Percentiles rank a stretch among this genome's conserved stretches.
Evolutionary conservation across 2,329 filamentous ascomycete species (phyloP).

Genomic region (Verticillium nonalfalfae): DNA sequence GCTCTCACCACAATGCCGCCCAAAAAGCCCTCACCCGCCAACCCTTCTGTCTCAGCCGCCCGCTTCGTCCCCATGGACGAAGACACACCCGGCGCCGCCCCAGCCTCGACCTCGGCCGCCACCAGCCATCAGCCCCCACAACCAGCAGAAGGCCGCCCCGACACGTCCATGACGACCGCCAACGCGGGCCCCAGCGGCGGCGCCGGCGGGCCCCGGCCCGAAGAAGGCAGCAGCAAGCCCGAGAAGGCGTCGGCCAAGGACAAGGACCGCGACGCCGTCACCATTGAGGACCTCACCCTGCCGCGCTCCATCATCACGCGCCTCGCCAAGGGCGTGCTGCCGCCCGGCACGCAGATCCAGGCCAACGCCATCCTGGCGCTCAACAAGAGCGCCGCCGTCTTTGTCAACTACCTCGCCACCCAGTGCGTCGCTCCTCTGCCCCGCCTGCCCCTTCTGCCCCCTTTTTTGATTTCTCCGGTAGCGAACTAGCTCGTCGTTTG

Average conservation of each 20-base stretch:
- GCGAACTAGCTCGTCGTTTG: neutral
- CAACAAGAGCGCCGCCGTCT: conserved; percentile 76
- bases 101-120: conserved; percentile 10
- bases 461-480: neutral
- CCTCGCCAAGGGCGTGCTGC: conserved; percentile 72
- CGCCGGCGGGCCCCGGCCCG: conserved; percentile 6
- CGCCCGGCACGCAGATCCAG: conserved; percentile 76
- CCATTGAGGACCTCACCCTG: conserved; percentile 66
- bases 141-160: conserved; percentile 5
- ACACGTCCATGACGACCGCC: neutral
- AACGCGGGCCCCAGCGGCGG: neutral
- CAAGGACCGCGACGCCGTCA: conserved; percentile 33
- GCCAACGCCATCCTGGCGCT: conserved; percentile 75
- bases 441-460: neutral
- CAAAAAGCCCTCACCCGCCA: neutral
- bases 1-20: conserved; percentile 43
- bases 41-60: conserved; percentile 32
- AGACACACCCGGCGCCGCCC: conserved; percentile 12
- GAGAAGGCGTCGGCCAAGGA: conserved; percentile 21
- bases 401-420: conserved; percentile 72
- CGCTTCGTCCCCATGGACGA: conserved; percentile 38
- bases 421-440: conserved; percentile 47
- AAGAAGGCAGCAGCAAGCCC: conserved; percentile 14
- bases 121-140: conserved; percentile 6
- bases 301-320: conserved; percentile 78